A percentile compares a stretch with the other conserved stretches of the same genome.
Evolutionary conservation across 306 rosid genomes (phyloP).

Genomic region (Sicyos edulis): DNA sequence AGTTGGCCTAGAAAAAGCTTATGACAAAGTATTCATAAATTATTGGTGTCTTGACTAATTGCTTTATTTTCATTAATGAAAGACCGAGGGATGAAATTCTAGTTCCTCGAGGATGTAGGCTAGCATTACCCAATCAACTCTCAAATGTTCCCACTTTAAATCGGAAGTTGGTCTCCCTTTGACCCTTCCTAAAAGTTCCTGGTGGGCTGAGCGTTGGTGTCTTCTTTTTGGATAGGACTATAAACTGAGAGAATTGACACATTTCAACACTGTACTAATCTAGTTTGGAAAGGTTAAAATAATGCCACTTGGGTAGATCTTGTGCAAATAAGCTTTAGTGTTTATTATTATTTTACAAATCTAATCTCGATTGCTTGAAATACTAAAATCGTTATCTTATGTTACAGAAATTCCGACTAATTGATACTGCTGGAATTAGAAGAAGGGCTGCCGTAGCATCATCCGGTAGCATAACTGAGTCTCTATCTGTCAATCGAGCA

Average conservation of each 20-base stretch:
- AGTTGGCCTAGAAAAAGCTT: background rate
- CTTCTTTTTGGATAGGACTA: background rate
- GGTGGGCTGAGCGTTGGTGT: background rate
- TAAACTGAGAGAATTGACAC: background rate
- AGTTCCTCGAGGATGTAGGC: background rate
- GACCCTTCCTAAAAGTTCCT: background rate
- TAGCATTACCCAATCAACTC: background rate
- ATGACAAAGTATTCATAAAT: background rate
- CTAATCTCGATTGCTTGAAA: background rate
- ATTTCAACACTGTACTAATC: background rate
- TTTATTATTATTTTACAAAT: background rate
- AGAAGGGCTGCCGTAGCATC: conserved; percentile 71
- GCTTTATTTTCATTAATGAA: background rate
- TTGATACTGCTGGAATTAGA: conserved; percentile 97
- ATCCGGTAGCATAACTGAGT: conserved; percentile 78
- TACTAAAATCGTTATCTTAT: conserved; percentile 2
- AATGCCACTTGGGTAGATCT: background rate
- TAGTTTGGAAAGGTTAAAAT: background rate
- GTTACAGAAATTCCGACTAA: conserved; percentile 73
- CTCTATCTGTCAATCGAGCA: conserved; percentile 88
- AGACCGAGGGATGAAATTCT: background rate
- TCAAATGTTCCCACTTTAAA: background rate
- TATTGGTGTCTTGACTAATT: background rate
- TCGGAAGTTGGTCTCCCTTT: background rate
- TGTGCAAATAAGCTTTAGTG: conserved; percentile 1